Evolutionary conservation across 371 early-diverging fungal genomes (phyloP).

Genomic region (Syncephalis fuscata): DNA sequence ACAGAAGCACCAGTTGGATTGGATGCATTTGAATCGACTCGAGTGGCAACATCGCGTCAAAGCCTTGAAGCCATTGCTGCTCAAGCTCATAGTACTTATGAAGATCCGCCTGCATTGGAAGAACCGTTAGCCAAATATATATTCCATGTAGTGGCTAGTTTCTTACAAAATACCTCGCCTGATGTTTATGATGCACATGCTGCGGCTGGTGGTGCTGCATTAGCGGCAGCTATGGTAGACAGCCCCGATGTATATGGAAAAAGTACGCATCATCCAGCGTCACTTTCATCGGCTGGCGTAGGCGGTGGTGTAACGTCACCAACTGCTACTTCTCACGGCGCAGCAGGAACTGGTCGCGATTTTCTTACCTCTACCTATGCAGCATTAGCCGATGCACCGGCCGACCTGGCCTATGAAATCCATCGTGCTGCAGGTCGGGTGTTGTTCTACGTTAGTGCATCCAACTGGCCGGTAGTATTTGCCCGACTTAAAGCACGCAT

Average conservation of each 20-base stretch:
- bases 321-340: neutral
- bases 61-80: too few relatives aligned
- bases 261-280: constrained; percentile 25
- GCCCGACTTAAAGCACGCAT: constrained; percentile 40
- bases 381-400: too few relatives aligned
- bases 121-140: constrained; percentile 48
- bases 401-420: constrained; percentile 32
- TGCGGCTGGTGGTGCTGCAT: constrained; percentile 9
- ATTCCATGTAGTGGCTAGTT: constrained; percentile 37
- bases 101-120: constrained; percentile 63
- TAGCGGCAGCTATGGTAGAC: constrained; percentile 8
- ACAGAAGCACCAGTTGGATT: constrained; percentile 5
- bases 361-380: constrained; percentile 10
- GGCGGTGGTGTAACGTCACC: neutral
- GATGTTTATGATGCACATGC: constrained; percentile 20
- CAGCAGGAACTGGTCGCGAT: constrained; percentile 3
- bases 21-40: constrained; percentile 10
- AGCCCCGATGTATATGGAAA: constrained; percentile 21
- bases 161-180: constrained; percentile 32
- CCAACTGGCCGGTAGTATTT: constrained; percentile 66
- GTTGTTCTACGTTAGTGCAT: constrained; percentile 58
- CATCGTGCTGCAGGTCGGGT: constrained; percentile 55
- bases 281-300: constrained; percentile 12
- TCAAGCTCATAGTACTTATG: constrained; percentile 8
- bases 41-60: constrained; percentile 3